Conservation (phyloP, 371 early-diverging fungal genomes). For the Nematocida sp. region DNA sequence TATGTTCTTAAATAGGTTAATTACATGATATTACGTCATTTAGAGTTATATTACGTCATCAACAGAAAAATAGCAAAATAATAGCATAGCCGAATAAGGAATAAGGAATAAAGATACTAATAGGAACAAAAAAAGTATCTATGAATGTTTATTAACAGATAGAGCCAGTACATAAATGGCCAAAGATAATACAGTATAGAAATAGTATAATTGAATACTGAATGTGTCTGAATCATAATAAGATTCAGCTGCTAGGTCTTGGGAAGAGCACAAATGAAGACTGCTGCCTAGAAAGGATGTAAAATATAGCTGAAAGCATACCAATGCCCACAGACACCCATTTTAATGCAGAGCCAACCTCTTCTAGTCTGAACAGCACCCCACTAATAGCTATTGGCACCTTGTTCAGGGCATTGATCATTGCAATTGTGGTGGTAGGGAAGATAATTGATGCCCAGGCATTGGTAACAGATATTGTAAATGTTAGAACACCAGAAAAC, state of each 20-base stretch:
- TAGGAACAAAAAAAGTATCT: too few relatives aligned
- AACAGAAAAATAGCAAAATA: not conserved
- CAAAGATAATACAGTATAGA: too few relatives aligned
- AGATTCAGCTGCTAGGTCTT: too few relatives aligned
- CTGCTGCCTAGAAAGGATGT: conserved; percentile 22
- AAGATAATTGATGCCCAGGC: conserved; percentile 88
- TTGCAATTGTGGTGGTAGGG: conserved; percentile 84
- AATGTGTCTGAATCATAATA: too few relatives aligned
- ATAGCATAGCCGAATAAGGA: not conserved
- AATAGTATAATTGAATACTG: too few relatives aligned
- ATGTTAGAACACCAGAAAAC: conserved; percentile 76
- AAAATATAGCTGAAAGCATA: conserved; percentile 15
- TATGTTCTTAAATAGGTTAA: not conserved
- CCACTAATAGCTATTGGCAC: conserved; percentile 85
- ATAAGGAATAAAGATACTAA: too few relatives aligned
- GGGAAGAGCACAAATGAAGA: too few relatives aligned
- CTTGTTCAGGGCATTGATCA: conserved; percentile 97
- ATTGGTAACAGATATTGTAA: conserved; percentile 73
- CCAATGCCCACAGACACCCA: conserved; percentile 18
- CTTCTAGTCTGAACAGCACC: conserved; percentile 68
- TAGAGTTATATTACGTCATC: not conserved
- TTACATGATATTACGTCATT: not conserved
- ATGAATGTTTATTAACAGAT: too few relatives aligned
- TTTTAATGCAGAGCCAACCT: conserved; percentile 6
- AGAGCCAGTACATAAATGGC: too few relatives aligned